phyloP scores from a whole-genome alignment of 2,329 filamentous ascomycete species.

The Davidsoniella neocaledoniae region DNA sequence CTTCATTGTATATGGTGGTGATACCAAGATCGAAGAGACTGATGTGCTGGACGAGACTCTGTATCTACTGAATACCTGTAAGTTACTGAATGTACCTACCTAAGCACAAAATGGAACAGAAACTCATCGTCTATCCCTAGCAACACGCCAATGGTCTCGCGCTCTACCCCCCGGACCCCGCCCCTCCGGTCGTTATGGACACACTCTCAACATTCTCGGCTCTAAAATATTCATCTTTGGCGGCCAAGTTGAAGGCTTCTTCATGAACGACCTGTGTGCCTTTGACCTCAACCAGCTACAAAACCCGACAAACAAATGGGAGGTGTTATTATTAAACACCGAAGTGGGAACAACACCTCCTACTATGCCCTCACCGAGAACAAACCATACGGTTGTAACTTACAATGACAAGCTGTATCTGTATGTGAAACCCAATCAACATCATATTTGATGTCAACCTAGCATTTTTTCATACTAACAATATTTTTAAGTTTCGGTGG shows the following conservation, averaged over 20 bases:
- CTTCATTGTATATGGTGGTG: constrained; percentile 96
- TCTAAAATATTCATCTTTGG: constrained; percentile 97
- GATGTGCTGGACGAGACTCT: constrained; percentile 88
- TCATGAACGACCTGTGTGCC: constrained; percentile 92
- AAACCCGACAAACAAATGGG: constrained; percentile 82
- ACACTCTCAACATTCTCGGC: constrained; percentile 88
- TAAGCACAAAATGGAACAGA: background rate
- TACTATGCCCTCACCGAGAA: constrained; percentile 65
- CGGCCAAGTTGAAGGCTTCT: constrained; percentile 90
- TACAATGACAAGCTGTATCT: constrained; percentile 89
- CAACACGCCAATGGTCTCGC: constrained; percentile 94
- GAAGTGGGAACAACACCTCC: constrained; percentile 22
- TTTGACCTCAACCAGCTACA: constrained; percentile 94
- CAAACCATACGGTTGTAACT: constrained; percentile 84
- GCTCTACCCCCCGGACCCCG: constrained; percentile 74
- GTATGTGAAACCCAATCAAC: constrained; percentile 32
- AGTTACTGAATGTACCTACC: constrained; percentile 25
- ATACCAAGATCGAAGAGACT: constrained; percentile 89
- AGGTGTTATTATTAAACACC: constrained; percentile 51
- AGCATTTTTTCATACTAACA: background rate
- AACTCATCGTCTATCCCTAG: constrained; percentile 27
- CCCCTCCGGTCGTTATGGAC: constrained; percentile 83
- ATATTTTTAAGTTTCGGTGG: constrained; percentile 60
- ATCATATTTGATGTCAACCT: background rate
- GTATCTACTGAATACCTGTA: constrained; percentile 94